Evolutionary conservation across 768 basidiomycete species (phyloP), one percentile per base, ranked within the genome.

Genomic region (Lanmaoa pseudosensibilis): DNA sequence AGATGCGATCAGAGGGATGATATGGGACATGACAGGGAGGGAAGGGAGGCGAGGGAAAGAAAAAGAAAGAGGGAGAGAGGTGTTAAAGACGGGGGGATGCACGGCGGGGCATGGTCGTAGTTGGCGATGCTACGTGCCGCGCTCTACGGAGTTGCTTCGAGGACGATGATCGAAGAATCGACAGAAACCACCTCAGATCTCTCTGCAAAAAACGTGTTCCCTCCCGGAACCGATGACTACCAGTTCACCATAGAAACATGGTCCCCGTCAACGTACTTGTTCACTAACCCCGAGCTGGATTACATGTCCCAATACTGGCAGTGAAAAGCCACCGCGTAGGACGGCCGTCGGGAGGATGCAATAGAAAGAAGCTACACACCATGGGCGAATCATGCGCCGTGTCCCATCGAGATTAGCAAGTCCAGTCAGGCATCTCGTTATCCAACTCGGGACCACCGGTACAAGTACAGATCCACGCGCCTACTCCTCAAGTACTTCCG

Each of bases 141-240:
- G 46, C 56, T 61, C 58, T 67, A 63, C 69, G 70, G 70, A 60
- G 64, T 48, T 52, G 61, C 70, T 68, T 70, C 69, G 63, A 61
- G 52, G 54, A 68, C 55, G 70, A 70, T 66, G 56, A 68, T 70
- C 59, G 70, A 70, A 72, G 65, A 50, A 52, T 21, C 16, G 39
- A 53, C 41, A 52, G 0, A 12, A 49, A 49, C 48, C 36, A 50
- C 25, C 48, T 38, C 36, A 38, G 48, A 50, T 50, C 36, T 49
- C 45, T 36, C 23, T 10, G 12, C 19, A 25, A 34, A 50, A 50
- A 54, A 30, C 27, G 49, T 37, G 56, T 39, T 38, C 36, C 25
- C 21, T 43, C 34, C 18, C 7, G 7, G 7, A 30, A 4, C 36
- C 36, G 21, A 43, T 39, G 33, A 59, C 12, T 2, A 25, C 39